phyloP scores from a whole-genome alignment of 139 green algal genomes.

The Chlorella sp. region DNA sequence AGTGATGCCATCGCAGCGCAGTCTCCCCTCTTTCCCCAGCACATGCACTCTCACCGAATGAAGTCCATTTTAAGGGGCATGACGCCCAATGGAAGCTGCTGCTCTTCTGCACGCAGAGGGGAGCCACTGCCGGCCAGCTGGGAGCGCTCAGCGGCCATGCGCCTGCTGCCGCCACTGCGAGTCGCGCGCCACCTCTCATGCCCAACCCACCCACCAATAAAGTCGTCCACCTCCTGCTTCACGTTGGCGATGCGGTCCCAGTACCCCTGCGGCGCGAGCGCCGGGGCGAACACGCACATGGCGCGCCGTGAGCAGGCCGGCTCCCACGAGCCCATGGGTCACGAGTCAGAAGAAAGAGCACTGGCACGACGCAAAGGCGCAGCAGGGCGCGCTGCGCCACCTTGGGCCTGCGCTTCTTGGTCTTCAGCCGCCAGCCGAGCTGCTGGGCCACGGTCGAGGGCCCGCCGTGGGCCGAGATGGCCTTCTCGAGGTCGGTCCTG shows the following conservation, averaged over 20 bases:
- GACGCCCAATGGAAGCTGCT: not conserved
- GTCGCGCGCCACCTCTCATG: too few species aligned
- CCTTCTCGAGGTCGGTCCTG: constrained; percentile 56
- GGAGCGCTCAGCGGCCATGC: too few species aligned
- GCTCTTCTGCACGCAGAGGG: not conserved
- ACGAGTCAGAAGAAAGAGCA: too few species aligned
- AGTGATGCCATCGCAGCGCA: not conserved
- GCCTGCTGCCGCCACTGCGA: too few species aligned
- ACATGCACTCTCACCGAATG: constrained; percentile 17
- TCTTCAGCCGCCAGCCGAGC: constrained; percentile 51
- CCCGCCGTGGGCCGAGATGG: constrained; percentile 58
- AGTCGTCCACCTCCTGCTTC: constrained; percentile 48
- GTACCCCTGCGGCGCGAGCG: constrained; percentile 57
- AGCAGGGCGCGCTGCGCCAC: too few species aligned
- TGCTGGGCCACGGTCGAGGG: constrained; percentile 32
- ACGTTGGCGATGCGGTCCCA: constrained; percentile 59
- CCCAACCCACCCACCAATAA: too few species aligned
- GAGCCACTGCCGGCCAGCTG: not conserved
- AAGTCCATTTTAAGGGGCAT: constrained; percentile 57
- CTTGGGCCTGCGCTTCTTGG: too few species aligned
- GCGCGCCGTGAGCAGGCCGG: too few species aligned
- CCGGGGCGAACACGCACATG: too few species aligned
- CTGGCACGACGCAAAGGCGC: too few species aligned
- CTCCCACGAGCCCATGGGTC: too few species aligned
- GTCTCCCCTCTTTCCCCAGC: not conserved